Base-by-base conservation (phyloP, 176 grass and related monocot species). In the Carex kokanica region DNA sequence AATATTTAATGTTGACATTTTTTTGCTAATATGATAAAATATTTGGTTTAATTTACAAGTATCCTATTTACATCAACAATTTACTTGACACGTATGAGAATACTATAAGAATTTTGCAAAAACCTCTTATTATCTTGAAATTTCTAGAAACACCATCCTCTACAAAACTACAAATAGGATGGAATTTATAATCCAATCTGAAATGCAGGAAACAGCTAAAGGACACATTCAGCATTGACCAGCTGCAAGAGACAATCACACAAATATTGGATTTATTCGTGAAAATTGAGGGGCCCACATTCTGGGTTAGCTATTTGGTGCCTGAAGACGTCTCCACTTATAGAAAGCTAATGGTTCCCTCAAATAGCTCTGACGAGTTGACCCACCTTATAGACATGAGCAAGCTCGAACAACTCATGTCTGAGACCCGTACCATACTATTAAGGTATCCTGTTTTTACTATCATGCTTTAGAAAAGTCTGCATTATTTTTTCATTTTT, bases 401-500 rank as follows among this genome's bases (percentile, higher is more conserved):
- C 90, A 99, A 93, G 79, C 93, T 99, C 18, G 91, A 93, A 29
- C 88, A 95, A 72, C 88, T 99, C 61, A 90, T 99, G 88, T 85
- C 89, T 27, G 89, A 99, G 88, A 95, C 93, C 41, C 88, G 88
- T 73, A 81, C 89, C 60, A 90, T 95, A 41, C 83, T 99, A 79
- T 92, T 89, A 87, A 99, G 96, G 96, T 99, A 92, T 84, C 2
- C 49, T 10, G 0, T 3, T 40, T 77, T 17, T n/a, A 78, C 17
- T 63, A 43, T 64, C 13, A 61, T 40, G 32, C n/a, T 24, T 40
- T 62, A 81, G 14, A 15, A 43, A 81, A 14, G 18, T 9, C 24
- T 56, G 1, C 27, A 54, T 77, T 27, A 12, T 61, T 61, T 61
- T 25, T 24, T 61, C 20, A 10, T 24, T 61, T 61, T 78, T n/a